These are phyloP conservation scores for Eragrostis curvula DNA, from an alignment of 176 grass and related monocot species.

Conservation along the genomic window DNA sequence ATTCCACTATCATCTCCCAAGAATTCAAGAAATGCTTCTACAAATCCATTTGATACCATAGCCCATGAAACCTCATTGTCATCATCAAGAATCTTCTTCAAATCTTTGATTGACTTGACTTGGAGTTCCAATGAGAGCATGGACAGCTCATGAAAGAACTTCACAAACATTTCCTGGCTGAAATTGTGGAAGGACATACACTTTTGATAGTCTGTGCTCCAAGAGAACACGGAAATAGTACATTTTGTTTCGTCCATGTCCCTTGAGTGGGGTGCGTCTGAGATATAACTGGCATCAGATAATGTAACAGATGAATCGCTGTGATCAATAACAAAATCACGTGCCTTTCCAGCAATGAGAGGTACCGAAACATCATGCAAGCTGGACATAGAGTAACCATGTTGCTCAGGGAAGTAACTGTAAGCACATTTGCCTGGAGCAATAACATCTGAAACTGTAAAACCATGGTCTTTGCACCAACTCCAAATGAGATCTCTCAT, in stretches of 20 bases:
- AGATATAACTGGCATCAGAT: slow-evolving; percentile 68
- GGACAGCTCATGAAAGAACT: slow-evolving; percentile 67
- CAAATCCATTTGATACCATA: slow-evolving; percentile 84
- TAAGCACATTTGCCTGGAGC: slow-evolving; percentile 41
- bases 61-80: slow-evolving; percentile 62
- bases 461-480: slow-evolving; percentile 67
- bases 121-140: slow-evolving; percentile 71
- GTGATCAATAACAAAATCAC: slow-evolving; percentile 65
- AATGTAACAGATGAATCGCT: slow-evolving; percentile 69
- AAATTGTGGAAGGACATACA: slow-evolving; percentile 75
- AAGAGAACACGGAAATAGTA: slow-evolving; percentile 56
- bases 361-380: slow-evolving; percentile 85
- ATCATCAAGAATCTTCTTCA: slow-evolving; percentile 65
- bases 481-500: slow-evolving; percentile 87
- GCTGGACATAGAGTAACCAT: slow-evolving; percentile 83
- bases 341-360: slow-evolving; percentile 65
- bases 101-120: slow-evolving; percentile 66
- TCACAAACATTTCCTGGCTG: slow-evolving; percentile 75
- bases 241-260: slow-evolving; percentile 57
- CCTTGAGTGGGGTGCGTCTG: slow-evolving; percentile 59
- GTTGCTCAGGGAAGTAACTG: slow-evolving; percentile 59
- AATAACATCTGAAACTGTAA: slow-evolving; percentile 40
- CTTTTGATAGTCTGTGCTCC: slow-evolving; percentile 81
- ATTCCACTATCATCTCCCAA: slow-evolving; percentile 57
- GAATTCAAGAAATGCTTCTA: slow-evolving; percentile 74